Percentiles rank a stretch among this genome's conserved stretches.
These are phyloP conservation scores for Dothistroma septosporum DNA, from an alignment of 2,329 filamentous ascomycete genomes.

Conservation along the genomic window DNA sequence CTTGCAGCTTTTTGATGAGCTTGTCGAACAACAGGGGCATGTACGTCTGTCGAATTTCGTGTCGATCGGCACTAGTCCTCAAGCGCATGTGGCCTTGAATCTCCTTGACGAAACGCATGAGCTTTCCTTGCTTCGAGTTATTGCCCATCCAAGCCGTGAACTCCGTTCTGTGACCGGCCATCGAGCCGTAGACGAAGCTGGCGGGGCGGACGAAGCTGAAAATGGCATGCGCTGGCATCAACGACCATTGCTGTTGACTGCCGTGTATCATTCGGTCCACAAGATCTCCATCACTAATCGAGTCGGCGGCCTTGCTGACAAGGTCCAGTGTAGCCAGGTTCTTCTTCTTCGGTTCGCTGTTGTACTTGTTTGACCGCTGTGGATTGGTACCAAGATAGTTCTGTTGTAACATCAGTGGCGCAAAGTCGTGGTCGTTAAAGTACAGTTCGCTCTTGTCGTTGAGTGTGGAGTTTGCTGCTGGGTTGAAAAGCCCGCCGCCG, in stretches of 20 bases:
- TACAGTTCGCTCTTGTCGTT: constrained; percentile 99
- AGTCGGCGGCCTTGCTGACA: constrained; percentile 81
- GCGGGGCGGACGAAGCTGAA: constrained; percentile 93
- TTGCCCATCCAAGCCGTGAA: constrained; percentile 95
- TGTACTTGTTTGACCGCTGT: constrained; percentile 57
- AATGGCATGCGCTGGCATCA: constrained; percentile 94
- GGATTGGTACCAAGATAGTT: constrained; percentile 90
- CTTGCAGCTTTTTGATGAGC: constrained; percentile 68
- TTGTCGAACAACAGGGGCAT: constrained; percentile 82
- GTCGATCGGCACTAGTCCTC: constrained; percentile 80
- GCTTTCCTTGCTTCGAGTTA: constrained; percentile 75
- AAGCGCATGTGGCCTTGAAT: constrained; percentile 97
- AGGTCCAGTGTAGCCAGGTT: constrained; percentile 81
- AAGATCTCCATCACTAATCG: constrained; percentile 94
- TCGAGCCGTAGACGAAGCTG: constrained; percentile 77
- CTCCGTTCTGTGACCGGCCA: constrained; percentile 59
- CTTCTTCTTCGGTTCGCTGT: constrained; percentile 57
- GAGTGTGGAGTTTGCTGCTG: constrained; percentile 76
- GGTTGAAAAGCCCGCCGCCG: constrained; percentile 77
- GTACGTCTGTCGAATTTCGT: constrained; percentile 93
- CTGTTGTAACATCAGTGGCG: constrained; percentile 95
- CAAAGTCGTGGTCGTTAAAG: constrained; percentile 99
- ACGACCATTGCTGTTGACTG: constrained; percentile 93
- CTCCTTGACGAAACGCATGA: constrained; percentile 80
- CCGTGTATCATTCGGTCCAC: constrained; percentile 98